phyloP scores from a whole-genome alignment of 2,329 filamentous ascomycete genomes.

The Incumbomyces delicatus region DNA sequence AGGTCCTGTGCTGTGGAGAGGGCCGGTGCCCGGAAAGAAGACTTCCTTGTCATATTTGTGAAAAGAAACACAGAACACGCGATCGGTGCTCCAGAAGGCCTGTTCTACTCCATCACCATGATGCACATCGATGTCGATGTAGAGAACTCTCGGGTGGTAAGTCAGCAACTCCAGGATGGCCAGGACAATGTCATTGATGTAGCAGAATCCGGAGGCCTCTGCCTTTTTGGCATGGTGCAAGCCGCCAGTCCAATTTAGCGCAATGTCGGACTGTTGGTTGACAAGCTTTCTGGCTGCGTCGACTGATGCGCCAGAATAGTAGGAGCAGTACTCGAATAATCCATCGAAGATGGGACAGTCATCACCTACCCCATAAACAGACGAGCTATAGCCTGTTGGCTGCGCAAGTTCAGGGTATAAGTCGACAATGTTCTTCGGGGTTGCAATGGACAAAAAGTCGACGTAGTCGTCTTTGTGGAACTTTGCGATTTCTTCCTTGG shows the following conservation, averaged over 20 bases:
- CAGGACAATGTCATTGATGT: slow-evolving; percentile 97
- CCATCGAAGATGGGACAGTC: slow-evolving; percentile 97
- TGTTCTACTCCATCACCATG: slow-evolving; percentile 87
- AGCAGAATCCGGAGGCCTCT: slow-evolving; percentile 93
- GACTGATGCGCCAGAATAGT: slow-evolving; percentile 82
- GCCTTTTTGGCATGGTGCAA: slow-evolving; percentile 93
- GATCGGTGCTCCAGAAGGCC: slow-evolving; percentile 79
- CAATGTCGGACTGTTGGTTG: slow-evolving; percentile 81
- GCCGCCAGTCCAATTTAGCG: slow-evolving; percentile 94
- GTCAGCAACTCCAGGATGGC: slow-evolving; percentile 81
- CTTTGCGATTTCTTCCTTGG: slow-evolving; percentile 72
- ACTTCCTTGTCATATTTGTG: slow-evolving; percentile 83
- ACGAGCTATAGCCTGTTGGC: slow-evolving; percentile 22
- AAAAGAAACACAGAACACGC: slow-evolving; percentile 87
- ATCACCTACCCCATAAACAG: slow-evolving; percentile 78
- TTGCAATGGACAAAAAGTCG: slow-evolving; percentile 68
- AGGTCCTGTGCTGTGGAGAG: slow-evolving; percentile 73
- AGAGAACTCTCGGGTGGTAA: slow-evolving; percentile 73
- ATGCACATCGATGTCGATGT: slow-evolving; percentile 91
- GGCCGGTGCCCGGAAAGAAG: slow-evolving; percentile 90
- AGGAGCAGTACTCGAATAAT: slow-evolving; percentile 86
- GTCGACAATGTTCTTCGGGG: slow-evolving; percentile 60
- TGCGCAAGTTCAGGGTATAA: slow-evolving; percentile 24
- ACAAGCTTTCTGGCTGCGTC: slow-evolving; percentile 85
- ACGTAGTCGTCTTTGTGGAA: slow-evolving; percentile 89